Percentiles rank a stretch among this genome's conserved stretches.
Evolutionary conservation across 768 basidiomycete species (phyloP).

Genomic region (Pholiota microspora): DNA sequence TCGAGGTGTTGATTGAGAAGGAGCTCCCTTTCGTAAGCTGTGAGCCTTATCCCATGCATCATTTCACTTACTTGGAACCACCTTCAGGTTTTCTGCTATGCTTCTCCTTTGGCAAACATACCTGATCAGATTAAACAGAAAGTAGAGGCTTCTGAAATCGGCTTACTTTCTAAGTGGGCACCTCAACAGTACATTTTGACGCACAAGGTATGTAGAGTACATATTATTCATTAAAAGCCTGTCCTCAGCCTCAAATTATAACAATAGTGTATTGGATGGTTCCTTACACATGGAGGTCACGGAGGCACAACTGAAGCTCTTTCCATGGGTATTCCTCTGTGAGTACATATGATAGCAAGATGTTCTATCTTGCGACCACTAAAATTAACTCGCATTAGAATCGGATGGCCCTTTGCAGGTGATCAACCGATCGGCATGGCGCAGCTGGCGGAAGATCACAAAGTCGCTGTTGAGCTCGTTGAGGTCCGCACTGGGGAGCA

Average conservation of each 20-base stretch:
- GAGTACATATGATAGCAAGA: too few relatives aligned
- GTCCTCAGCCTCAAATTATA: too few relatives aligned
- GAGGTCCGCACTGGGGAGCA: slow-evolving; percentile 14
- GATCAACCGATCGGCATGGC: slow-evolving; percentile 7
- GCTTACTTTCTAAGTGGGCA: slow-evolving; percentile 9
- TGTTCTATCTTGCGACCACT: background rate
- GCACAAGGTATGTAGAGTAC: slow-evolving; percentile 6
- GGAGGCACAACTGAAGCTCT: slow-evolving; percentile 7
- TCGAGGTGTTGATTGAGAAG: slow-evolving; percentile 13
- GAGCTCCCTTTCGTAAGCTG: slow-evolving; percentile 14
- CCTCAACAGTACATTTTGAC: slow-evolving; percentile 15
- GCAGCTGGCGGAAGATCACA: slow-evolving; percentile 7
- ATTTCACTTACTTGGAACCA: too few relatives aligned
- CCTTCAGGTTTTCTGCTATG: slow-evolving; percentile 9
- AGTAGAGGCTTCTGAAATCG: slow-evolving; percentile 10
- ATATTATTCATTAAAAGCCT: too few relatives aligned
- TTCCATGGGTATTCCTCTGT: slow-evolving; percentile 9
- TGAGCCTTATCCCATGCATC: too few relatives aligned
- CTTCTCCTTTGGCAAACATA: slow-evolving; percentile 7
- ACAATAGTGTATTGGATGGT: slow-evolving; percentile 11
- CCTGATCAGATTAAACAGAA: slow-evolving; percentile 1
- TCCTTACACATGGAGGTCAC: slow-evolving; percentile 10
- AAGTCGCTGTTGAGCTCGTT: slow-evolving; percentile 13
- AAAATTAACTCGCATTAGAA: background rate
- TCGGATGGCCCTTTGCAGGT: slow-evolving; percentile 2